These are phyloP conservation scores for Scenedesmus sp. DNA, from an alignment of 163 green algal genomes.

Conservation along the genomic window DNA sequence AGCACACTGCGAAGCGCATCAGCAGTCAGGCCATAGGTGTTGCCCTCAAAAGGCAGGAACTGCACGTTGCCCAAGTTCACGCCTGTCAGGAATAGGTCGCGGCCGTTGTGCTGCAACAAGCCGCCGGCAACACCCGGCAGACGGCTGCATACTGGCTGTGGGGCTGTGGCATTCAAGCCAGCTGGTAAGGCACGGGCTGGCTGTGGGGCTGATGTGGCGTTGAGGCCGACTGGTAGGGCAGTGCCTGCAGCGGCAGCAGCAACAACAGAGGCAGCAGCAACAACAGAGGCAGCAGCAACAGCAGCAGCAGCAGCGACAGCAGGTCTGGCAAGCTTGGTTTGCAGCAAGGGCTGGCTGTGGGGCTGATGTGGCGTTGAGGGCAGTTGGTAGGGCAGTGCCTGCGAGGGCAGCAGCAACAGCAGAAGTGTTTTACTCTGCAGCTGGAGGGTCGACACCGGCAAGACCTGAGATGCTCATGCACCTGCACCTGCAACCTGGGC, in stretches of 20 bases:
- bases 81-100: conserved; percentile 9
- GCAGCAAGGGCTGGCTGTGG: too few relatives aligned
- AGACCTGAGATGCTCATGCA: not conserved
- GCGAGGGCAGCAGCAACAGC: not conserved
- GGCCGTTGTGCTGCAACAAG: not conserved
- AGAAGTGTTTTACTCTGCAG: not conserved
- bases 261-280: too few relatives aligned
- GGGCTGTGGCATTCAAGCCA: not conserved
- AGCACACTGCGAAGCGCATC: not conserved
- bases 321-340: too few relatives aligned
- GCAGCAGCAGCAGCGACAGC: too few relatives aligned
- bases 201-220: not conserved
- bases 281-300: too few relatives aligned
- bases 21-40: not conserved
- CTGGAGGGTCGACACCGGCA: not conserved
- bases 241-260: not conserved
- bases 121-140: not conserved
- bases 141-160: not conserved
- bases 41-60: not conserved
- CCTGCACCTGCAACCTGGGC: not conserved
- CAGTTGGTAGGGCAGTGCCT: too few relatives aligned
- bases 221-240: not conserved
- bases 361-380: too few relatives aligned
- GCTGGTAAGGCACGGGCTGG: not conserved
- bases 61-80: conserved; percentile 6